phyloP scores from a whole-genome alignment of 441 rosid genomes.

The Syzygium malaccense region DNA sequence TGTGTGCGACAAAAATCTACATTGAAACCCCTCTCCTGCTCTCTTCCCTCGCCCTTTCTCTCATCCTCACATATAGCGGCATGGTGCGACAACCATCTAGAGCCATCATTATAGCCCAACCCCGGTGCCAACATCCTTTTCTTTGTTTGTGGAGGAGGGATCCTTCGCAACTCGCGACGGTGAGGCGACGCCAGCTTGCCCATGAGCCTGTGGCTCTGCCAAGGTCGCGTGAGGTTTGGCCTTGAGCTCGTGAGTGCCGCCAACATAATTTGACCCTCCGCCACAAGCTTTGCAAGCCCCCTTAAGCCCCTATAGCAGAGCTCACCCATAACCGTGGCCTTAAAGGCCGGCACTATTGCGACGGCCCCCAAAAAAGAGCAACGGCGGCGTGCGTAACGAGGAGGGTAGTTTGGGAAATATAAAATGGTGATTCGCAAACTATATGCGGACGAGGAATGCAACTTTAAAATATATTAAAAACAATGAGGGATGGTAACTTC shows the following conservation, averaged over 20 bases:
- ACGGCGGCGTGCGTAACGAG: background rate
- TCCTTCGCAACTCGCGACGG: background rate
- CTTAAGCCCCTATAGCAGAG: background rate
- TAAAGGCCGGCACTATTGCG: background rate
- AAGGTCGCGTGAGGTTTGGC: too few species aligned
- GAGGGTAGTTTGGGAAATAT: background rate
- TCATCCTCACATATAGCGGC: background rate
- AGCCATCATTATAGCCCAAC: background rate
- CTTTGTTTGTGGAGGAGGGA: background rate
- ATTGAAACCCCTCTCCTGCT: too few species aligned
- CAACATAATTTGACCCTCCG: background rate
- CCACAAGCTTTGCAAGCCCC: background rate
- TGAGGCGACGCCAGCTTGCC: background rate
- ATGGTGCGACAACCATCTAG: fast-evolving
- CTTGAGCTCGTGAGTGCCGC: background rate
- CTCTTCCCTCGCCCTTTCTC: background rate
- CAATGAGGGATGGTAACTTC: fast-evolving
- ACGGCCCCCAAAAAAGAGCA: background rate
- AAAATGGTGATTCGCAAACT: too few species aligned
- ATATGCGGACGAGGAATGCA: background rate
- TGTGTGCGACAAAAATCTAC: too few species aligned
- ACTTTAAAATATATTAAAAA: background rate
- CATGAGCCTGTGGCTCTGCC: background rate
- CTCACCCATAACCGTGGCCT: background rate
- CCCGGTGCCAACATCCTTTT: background rate